phyloP scores from a whole-genome alignment of 177 flowering plant species.

The Telopea speciosissima region DNA sequence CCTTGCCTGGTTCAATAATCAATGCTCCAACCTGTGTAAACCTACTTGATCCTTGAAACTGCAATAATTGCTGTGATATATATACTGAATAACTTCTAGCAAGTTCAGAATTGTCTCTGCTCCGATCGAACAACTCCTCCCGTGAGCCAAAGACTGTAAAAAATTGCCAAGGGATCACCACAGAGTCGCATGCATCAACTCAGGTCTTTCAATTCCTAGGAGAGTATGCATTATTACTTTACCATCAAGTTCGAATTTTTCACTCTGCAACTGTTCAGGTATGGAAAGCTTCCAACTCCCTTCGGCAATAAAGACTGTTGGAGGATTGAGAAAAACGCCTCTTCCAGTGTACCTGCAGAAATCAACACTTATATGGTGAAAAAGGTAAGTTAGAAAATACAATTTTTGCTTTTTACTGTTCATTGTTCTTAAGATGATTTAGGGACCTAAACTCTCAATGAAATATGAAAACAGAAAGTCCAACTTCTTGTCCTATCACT shows the following conservation, averaged over 20 bases:
- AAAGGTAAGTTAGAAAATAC: not conserved
- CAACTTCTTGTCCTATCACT: not conserved
- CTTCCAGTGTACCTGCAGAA: slow-evolving; percentile 72
- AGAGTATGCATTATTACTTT: slow-evolving; percentile 33
- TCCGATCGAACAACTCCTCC: slow-evolving; percentile 51
- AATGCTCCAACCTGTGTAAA: slow-evolving; percentile 60
- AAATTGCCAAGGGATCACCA: slow-evolving; percentile 4
- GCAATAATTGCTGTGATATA: slow-evolving; percentile 44
- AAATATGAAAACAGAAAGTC: not conserved
- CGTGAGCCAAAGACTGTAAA: slow-evolving; percentile 61
- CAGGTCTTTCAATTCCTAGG: not conserved
- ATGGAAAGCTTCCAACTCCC: slow-evolving; percentile 56
- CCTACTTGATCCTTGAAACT: slow-evolving; percentile 18
- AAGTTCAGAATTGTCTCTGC: slow-evolving; percentile 54
- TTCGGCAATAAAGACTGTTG: slow-evolving; percentile 52
- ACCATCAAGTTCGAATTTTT: slow-evolving; percentile 19
- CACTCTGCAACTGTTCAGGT: slow-evolving; percentile 40
- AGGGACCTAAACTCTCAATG: not conserved
- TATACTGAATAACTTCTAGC: slow-evolving; percentile 48
- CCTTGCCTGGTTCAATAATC: slow-evolving; percentile 93
- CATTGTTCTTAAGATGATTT: not conserved
- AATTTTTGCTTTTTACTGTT: not conserved
- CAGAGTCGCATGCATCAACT: not conserved
- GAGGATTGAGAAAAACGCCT: slow-evolving; percentile 86
- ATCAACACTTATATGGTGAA: not conserved